These are phyloP conservation scores for Aristolochia fimbriata DNA, from an alignment of 164 flowering plant species.

Conservation along the genomic window DNA sequence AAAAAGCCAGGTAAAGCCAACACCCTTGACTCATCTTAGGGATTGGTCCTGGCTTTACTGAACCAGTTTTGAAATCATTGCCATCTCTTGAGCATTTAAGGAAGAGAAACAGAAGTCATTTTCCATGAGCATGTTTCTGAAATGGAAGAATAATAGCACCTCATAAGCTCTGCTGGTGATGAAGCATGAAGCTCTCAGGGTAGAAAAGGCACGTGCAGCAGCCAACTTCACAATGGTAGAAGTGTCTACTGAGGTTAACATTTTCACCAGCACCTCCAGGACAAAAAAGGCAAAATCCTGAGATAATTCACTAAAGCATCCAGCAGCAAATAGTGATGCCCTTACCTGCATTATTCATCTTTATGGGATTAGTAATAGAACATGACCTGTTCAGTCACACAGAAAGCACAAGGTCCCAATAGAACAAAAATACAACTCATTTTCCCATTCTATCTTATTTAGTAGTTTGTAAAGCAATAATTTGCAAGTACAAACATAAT, in stretches of 20 bases:
- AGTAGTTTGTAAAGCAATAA: too few species aligned
- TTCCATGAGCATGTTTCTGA: neutral
- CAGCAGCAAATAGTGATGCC: constrained; percentile 77
- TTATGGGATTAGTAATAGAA: neutral
- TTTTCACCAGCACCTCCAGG: constrained; percentile 41
- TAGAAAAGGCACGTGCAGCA: constrained; percentile 43
- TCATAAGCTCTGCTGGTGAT: constrained; percentile 54
- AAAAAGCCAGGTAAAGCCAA: too few species aligned
- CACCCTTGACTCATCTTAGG: too few species aligned
- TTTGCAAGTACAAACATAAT: too few species aligned
- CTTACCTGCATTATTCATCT: constrained; percentile 38
- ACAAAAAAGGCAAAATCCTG: constrained; percentile 61
- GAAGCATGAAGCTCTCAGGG: constrained; percentile 37
- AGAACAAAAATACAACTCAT: too few species aligned
- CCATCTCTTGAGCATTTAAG: too few species aligned
- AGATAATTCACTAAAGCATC: constrained; percentile 64
- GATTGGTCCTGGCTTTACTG: too few species aligned
- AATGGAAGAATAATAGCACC: constrained; percentile 29
- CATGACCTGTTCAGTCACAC: too few species aligned
- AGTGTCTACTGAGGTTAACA: constrained; percentile 32
- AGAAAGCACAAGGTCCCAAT: too few species aligned
- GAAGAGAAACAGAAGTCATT: neutral
- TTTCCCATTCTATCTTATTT: too few species aligned
- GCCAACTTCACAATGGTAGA: constrained; percentile 28
- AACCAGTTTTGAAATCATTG: too few species aligned